Evolutionary conservation across 2,329 filamentous ascomycete species (phyloP).

Genomic region (Penicillium sp.): DNA sequence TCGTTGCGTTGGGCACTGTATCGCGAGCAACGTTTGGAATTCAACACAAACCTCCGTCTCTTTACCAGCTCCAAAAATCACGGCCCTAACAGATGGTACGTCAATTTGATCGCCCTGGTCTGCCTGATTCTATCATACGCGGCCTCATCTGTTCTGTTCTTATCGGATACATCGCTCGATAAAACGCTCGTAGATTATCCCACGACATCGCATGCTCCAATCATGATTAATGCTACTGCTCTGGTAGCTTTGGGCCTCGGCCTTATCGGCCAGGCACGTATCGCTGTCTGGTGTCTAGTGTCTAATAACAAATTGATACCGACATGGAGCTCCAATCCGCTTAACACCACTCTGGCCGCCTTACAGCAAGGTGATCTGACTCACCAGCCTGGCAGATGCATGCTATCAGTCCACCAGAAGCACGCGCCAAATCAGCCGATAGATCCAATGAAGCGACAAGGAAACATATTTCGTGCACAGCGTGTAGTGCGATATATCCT

Average conservation of each 20-base stretch:
- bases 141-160: not conserved
- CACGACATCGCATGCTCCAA: not conserved
- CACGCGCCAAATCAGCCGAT: not conserved
- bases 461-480: not conserved
- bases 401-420: not conserved
- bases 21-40: constrained; percentile 19
- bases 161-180: not conserved
- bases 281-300: constrained; percentile 17
- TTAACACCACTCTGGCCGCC: constrained; percentile 14
- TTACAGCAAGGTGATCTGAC: not conserved
- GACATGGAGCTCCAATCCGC: constrained; percentile 22
- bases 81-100: constrained; percentile 22
- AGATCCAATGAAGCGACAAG: not conserved
- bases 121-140: constrained; percentile 5
- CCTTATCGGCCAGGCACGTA: constrained; percentile 4
- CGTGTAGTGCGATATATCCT: not conserved
- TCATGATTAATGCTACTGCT: not conserved
- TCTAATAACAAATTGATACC: constrained; percentile 4
- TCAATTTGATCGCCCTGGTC: constrained; percentile 7
- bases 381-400: not conserved
- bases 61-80: constrained; percentile 16
- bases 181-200: not conserved
- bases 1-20: constrained; percentile 10
- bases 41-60: constrained; percentile 24
- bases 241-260: not conserved